Percentiles rank a stretch among this genome's conserved stretches.
Conservation (phyloP, 176 grass and related monocot species). For the Oryza longistaminata region DNA sequence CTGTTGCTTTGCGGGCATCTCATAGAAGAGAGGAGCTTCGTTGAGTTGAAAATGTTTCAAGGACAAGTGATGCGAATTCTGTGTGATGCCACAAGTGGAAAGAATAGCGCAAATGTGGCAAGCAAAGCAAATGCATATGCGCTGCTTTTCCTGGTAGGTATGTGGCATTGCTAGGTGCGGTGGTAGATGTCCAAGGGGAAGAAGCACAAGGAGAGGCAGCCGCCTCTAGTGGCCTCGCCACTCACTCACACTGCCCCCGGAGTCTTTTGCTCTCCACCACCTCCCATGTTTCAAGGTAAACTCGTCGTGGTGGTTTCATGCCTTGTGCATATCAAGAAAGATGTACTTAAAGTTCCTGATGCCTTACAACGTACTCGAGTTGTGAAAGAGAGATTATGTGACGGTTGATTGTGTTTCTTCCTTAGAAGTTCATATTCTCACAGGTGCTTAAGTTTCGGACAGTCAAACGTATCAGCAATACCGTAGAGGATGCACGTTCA, state of each 20-base stretch:
- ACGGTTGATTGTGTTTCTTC: background rate
- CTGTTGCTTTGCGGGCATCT: conserved; percentile 29
- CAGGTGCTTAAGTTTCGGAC: background rate
- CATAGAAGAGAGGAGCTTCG: background rate
- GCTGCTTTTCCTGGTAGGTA: conserved; percentile 22
- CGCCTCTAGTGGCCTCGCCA: conserved; percentile 39
- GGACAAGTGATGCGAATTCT: conserved; percentile 30
- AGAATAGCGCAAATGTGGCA: conserved; percentile 32
- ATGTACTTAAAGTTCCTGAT: conserved; percentile 14
- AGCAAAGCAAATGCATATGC: conserved; percentile 26
- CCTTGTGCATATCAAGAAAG: conserved; percentile 39
- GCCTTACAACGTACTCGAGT: background rate
- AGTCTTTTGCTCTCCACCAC: conserved; percentile 12
- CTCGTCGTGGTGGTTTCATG: conserved; percentile 24
- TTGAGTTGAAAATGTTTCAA: conserved; percentile 35
- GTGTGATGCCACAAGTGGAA: conserved; percentile 33
- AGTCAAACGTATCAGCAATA: background rate
- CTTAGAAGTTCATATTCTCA: background rate
- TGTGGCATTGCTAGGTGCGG: conserved; percentile 28
- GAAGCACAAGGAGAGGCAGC: conserved; percentile 1
- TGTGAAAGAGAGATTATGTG: background rate
- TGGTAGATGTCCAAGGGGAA: conserved; percentile 1
- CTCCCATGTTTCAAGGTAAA: conserved; percentile 41
- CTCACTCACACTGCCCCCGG: conserved; percentile 27
- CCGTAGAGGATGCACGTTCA: no score